phyloP scores from a whole-genome alignment of 2,329 filamentous ascomycete species.

The Lachnum nothofagi region DNA sequence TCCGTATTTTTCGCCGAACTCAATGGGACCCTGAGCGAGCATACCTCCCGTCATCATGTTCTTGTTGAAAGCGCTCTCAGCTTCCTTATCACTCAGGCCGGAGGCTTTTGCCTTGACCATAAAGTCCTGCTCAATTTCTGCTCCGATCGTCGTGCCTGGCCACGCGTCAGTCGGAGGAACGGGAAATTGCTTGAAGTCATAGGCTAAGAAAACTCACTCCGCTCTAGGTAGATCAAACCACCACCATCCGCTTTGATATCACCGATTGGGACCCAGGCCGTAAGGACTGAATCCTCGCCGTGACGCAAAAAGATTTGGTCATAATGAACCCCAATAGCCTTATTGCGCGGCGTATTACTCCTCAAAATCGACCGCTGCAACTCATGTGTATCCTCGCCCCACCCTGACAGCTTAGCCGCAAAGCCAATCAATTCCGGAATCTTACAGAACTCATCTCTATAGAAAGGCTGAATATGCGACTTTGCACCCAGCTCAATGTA shows the following conservation, averaged over 20 bases:
- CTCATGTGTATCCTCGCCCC: constrained; percentile 51
- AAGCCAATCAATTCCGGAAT: constrained; percentile 47
- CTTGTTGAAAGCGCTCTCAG: constrained; percentile 47
- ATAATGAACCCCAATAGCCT: constrained; percentile 49
- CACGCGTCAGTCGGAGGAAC: background rate
- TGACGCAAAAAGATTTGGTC: constrained; percentile 49
- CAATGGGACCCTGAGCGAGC: constrained; percentile 44
- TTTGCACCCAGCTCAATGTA: constrained; percentile 49
- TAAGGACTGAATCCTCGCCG: constrained; percentile 44
- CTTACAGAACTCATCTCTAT: constrained; percentile 45
- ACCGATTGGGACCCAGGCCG: constrained; percentile 49
- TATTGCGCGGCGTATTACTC: constrained; percentile 46
- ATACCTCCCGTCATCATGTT: constrained; percentile 56
- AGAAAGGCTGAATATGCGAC: constrained; percentile 49
- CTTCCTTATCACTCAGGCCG: constrained; percentile 49
- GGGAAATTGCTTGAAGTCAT: too few relatives aligned
- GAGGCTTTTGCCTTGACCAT: constrained; percentile 42
- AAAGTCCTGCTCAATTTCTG: constrained; percentile 47
- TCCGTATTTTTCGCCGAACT: constrained; percentile 22
- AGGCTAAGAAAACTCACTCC: constrained; percentile 33
- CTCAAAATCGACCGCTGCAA: constrained; percentile 44
- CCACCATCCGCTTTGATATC: constrained; percentile 50
- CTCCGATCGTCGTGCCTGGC: constrained; percentile 36
- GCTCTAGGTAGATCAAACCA: constrained; percentile 55
- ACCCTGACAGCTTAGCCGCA: constrained; percentile 47